phyloP scores from a whole-genome alignment of 768 basidiomycete species.

The Tulasnella sp. region DNA sequence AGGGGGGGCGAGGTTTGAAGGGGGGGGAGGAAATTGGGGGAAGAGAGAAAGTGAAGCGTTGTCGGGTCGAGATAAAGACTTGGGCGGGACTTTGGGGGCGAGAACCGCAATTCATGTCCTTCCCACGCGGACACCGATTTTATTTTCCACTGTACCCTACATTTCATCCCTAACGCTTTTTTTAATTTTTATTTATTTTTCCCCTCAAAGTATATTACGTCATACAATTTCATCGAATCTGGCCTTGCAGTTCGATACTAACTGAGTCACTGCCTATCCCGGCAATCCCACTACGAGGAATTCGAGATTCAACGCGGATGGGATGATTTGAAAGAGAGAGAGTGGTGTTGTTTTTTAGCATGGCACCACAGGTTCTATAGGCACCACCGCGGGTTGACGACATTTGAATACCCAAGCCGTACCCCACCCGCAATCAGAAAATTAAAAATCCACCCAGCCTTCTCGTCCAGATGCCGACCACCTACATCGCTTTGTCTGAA shows the following conservation, averaged over 20 bases:
- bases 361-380: neutral
- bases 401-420: neutral
- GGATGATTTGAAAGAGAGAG: neutral
- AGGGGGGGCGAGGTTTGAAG: neutral
- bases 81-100: neutral
- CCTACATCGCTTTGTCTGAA: no score
- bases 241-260: neutral
- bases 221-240: neutral
- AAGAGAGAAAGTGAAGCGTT: neutral
- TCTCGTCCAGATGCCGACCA: neutral
- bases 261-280: neutral
- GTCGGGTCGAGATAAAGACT: neutral
- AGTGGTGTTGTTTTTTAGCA: no score
- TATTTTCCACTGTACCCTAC: neutral
- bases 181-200: neutral
- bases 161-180: neutral
- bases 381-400: neutral
- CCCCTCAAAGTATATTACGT: neutral
- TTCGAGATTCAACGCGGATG: neutral
- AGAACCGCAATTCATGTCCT: neutral
- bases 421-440: neutral
- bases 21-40: neutral
- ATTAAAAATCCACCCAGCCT: neutral
- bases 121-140: neutral
- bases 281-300: neutral